A percentile compares a stretch with the other conserved stretches of the same genome.
Conservation (phyloP, 2,329 filamentous ascomycete genomes). For the Seiridium unicorne region DNA sequence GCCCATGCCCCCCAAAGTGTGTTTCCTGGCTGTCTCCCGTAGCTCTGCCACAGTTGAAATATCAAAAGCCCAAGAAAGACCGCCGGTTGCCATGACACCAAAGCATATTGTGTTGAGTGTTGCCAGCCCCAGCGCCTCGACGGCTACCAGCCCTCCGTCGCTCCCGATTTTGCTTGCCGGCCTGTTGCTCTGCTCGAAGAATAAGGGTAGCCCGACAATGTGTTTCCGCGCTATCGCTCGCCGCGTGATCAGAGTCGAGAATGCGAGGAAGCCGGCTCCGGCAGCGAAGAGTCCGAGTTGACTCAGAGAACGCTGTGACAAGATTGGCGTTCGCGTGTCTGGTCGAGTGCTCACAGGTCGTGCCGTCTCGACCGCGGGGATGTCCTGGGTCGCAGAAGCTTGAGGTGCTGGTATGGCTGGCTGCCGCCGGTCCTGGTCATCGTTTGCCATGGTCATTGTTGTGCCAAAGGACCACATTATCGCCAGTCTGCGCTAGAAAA, state of each 20-base stretch:
- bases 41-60: conserved; percentile 69
- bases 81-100: conserved; percentile 72
- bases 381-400: neutral
- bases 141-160: conserved; percentile 69
- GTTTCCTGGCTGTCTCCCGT: conserved; percentile 46
- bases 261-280: conserved; percentile 72
- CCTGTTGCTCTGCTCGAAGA: conserved; percentile 64
- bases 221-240: conserved; percentile 67
- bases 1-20: conserved; percentile 30
- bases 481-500: neutral
- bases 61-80: conserved; percentile 73
- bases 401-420: neutral
- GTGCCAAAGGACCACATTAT: conserved; percentile 33
- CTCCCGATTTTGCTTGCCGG: conserved; percentile 41
- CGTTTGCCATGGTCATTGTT: conserved; percentile 30
- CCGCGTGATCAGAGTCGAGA: conserved; percentile 70
- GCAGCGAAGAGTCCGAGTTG: conserved; percentile 71
- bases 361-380: neutral
- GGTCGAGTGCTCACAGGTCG: conserved; percentile 9
- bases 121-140: conserved; percentile 81
- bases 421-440: conserved; percentile 15
- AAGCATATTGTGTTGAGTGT: conserved; percentile 82
- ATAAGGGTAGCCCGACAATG: conserved; percentile 62
- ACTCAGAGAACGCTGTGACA: conserved; percentile 50
- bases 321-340: conserved; percentile 21